phyloP scores from a whole-genome alignment of 768 basidiomycete genomes.

The Asterophora parasitica region DNA sequence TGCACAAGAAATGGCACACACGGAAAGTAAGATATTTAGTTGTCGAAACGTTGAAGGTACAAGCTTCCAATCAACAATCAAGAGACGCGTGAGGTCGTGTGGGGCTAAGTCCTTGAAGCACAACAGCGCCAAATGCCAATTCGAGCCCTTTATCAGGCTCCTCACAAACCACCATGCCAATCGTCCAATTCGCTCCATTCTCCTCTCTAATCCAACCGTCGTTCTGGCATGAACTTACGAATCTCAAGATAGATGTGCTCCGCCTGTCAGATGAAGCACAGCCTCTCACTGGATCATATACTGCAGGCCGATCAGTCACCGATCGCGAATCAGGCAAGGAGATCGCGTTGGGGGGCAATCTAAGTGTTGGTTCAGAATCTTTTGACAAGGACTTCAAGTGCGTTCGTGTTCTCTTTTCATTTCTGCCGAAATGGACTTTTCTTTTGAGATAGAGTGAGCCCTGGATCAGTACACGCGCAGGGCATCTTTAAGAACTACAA shows the following conservation, averaged over 20 bases:
- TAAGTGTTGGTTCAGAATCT: constrained; percentile 61
- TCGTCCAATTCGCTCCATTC: constrained; percentile 89
- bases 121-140: no score
- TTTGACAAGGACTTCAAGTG: constrained; percentile 50
- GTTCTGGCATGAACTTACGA: constrained; percentile 90
- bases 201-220: constrained; percentile 82
- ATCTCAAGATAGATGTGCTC: constrained; percentile 87
- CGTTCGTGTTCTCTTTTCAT: constrained; percentile 8
- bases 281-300: constrained; percentile 61
- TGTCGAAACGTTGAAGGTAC: no score
- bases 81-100: no score
- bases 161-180: constrained; percentile 34
- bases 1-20: no score
- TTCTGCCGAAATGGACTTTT: neutral
- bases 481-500: constrained; percentile 93
- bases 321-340: constrained; percentile 76
- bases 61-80: no score
- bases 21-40: no score
- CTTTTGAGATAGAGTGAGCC: constrained; percentile 33
- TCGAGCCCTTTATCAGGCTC: no score
- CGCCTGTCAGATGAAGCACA: constrained; percentile 72
- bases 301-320: constrained; percentile 62
- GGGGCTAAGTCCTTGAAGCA: no score
- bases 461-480: constrained; percentile 44
- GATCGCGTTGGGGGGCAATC: constrained; percentile 65